Conservation (phyloP, 2,329 filamentous ascomycete species). For the Curvularia sp. region DNA sequence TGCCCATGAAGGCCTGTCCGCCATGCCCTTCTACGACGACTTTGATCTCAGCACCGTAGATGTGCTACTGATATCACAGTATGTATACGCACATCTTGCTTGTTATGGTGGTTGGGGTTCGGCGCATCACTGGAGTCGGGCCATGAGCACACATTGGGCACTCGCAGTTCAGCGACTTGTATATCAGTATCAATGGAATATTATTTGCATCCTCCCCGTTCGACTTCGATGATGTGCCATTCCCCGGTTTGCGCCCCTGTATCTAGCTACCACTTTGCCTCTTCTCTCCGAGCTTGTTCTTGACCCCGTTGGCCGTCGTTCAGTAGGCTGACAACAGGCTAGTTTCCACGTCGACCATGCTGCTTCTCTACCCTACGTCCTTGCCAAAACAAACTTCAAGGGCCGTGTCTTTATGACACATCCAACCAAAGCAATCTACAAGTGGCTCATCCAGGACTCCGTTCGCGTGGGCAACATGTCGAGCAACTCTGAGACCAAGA, state of each 20-base stretch:
- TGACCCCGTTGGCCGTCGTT: constrained; percentile 3
- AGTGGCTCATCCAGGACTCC: constrained; percentile 98
- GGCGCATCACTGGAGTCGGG: constrained; percentile 48
- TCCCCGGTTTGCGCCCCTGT: constrained; percentile 28
- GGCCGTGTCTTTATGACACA: constrained; percentile 99
- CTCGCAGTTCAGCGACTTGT: constrained; percentile 39
- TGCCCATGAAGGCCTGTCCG: constrained; percentile 91
- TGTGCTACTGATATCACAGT: constrained; percentile 98
- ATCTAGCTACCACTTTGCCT: constrained; percentile 27
- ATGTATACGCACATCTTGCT: constrained; percentile 62
- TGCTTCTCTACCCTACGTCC: constrained; percentile 96
- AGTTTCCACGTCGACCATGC: constrained; percentile 99
- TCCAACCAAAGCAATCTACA: constrained; percentile 99
- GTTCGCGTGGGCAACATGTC: constrained; percentile 81
- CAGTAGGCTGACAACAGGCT: constrained; percentile 28
- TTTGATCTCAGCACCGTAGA: constrained; percentile 98
- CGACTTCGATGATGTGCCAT: constrained; percentile 49
- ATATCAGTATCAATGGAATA: constrained; percentile 53
- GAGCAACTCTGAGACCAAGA: constrained; percentile 67
- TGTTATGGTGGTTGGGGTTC: constrained; percentile 26
- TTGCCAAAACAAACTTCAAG: constrained; percentile 97
- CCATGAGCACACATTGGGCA: constrained; percentile 28
- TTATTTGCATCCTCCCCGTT: constrained; percentile 46
- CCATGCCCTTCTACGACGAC: constrained; percentile 96
- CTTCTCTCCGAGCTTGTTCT: constrained; percentile 5